Base-by-base conservation (phyloP, 2,329 filamentous ascomycete species). In the Verticillium tricorpus region DNA sequence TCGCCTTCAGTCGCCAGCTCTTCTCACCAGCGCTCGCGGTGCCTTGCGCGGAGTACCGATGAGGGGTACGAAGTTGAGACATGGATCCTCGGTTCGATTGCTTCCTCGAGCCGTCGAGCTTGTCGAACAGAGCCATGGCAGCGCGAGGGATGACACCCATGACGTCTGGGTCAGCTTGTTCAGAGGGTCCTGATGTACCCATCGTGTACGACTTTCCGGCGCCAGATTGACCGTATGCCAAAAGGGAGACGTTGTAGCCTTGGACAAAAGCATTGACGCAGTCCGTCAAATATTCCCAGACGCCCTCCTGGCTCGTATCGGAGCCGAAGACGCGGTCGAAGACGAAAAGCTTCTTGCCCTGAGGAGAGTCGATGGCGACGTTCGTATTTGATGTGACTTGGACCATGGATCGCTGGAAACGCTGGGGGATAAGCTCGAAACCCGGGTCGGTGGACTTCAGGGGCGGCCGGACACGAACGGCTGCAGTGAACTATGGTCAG, bases 161-260 rank as follows among this genome's bases (percentile, higher is more conserved):
- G 34, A 86, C 76, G 8, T 89, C 84, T 34, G 82, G 67, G 69
- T 94, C 83, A 31, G 80, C 82, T 71, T 96, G 90, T 70, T 97
- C 93, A 25, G 76, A 76, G 2, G 93, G 92, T 5, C 93, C 93
- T 0, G 94, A 93, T 0, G 95, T 99, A 62, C 95, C 95, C 95
- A 99, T 99, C 0, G 95, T 99, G 73, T 96, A 98, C 2, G 94
- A 98, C 78, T 99, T 99, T 69, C 95, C 95, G 12, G 95, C 93
- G 61, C 95, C 95, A 32, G 95, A 99, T 80, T 99, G 95, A 67
- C 95, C 95, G 71, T 99, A 99, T 57, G 95, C 95, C 69, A 99
- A 81, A 58, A 99, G 87, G 3, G 95, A 99, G 62, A 99, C 95
- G 85, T 99, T 99, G 84, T 98, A 99, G 60, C 95, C 95, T 72